These are phyloP conservation scores for Prunus mongolica DNA, from an alignment of 306 rosid species.

Conservation along the genomic window DNA sequence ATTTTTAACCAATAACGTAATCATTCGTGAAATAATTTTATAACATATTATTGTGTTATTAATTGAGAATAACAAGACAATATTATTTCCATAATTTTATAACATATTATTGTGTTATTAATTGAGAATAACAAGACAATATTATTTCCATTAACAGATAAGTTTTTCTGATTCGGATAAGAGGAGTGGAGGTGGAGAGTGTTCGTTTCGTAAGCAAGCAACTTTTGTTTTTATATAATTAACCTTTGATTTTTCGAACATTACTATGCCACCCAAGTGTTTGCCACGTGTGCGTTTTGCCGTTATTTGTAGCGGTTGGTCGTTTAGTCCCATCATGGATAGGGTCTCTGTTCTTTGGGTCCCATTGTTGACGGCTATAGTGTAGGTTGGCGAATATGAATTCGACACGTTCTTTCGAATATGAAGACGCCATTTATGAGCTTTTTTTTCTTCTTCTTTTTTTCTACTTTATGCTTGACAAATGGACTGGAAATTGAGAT, in stretches of 20 bases:
- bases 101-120: accelerated
- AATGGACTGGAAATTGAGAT: background rate
- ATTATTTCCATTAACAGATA: accelerated
- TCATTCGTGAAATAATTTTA: too few relatives aligned
- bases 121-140: accelerated
- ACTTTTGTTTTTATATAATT: conserved; percentile 1
- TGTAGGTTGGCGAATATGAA: background rate
- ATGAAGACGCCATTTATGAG: background rate
- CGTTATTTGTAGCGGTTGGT: conserved; percentile 45
- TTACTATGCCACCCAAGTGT: conserved; percentile 5
- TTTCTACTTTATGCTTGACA: background rate
- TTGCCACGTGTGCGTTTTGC: conserved; percentile 32
- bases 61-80: accelerated
- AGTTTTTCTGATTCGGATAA: too few relatives aligned
- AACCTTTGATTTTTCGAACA: background rate
- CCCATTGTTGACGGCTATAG: conserved; percentile 26
- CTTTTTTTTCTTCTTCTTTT: background rate
- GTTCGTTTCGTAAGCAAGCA: background rate
- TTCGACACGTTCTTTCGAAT: background rate
- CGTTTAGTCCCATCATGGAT: conserved; percentile 33
- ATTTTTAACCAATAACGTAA: too few relatives aligned
- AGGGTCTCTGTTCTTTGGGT: conserved; percentile 28
- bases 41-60: accelerated
- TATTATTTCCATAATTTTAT: accelerated
- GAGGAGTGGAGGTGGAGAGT: too few relatives aligned